Base-by-base conservation (phyloP, 1,284 basidiomycete species). In the Lentinus polychrous region DNA sequence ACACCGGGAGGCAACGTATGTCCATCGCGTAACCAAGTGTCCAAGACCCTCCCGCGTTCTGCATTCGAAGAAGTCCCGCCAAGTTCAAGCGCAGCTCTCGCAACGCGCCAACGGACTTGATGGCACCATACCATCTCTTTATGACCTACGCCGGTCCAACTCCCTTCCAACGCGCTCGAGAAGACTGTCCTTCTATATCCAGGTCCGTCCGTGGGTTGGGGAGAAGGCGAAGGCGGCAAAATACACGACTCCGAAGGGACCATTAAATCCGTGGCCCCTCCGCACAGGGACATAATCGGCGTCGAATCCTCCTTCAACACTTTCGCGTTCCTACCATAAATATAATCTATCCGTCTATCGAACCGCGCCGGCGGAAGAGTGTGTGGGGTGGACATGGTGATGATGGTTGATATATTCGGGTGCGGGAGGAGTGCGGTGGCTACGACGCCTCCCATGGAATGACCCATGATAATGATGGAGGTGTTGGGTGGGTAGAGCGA, bases 101-200 rank as follows among this genome's bases (percentile, higher is more conserved):
- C 95, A 12, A 98, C 73, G 32, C 83, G 79, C 82, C 86, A 90
- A 24, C 96, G 83, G 14, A 98, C 83, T 66, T 99, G 96, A 65
- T 98, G 91, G 64, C 96, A 99, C 96, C 96, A 99, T 10, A 98
- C 91, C 79, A 98, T 95, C 48, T 92, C 94, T 44, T 86, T 81
- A 65, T 99, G 96, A 34, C 95, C 95, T 2, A 98, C 90, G 1
- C 92, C 90, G 0, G 94, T 93, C 92, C 94, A 97, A 1, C 86
- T 82, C 10, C 90, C 89, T 37, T 94, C 88, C 12, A 99, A 72
- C 0, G 84, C 85, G 18, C 88, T 88, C 0, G 93, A 89, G 62
- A 94, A 97, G 3, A 94, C 74, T 0, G 91, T 86, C 38, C 84
- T 76, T 34, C 88, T 72, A 52, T 82, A 83, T 0, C 10, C 39